Conservation (phyloP, 257 asterid genomes). For the Orobanche coerulescens region DNA sequence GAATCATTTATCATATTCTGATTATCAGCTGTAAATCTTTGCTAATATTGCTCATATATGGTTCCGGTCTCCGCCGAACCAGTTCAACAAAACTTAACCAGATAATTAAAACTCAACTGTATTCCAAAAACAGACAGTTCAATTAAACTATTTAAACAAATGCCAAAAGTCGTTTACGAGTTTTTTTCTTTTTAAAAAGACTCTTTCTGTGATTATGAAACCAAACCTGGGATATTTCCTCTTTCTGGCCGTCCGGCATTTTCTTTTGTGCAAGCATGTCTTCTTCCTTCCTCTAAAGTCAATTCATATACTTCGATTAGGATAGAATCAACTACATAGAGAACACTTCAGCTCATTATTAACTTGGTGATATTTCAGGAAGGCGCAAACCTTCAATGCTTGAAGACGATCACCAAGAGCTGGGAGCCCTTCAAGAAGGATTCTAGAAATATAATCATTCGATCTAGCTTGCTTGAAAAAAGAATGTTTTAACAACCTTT, state of each 20-base stretch:
- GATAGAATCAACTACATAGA: slow-evolving; percentile 21
- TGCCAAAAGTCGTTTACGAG: slow-evolving; percentile 3
- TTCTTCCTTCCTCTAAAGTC: slow-evolving; percentile 70
- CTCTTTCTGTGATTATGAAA: slow-evolving; percentile 13
- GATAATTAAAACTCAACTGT: not conserved
- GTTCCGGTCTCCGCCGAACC: not conserved
- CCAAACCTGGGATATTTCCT: slow-evolving; percentile 89
- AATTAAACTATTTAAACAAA: not conserved
- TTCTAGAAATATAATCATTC: slow-evolving; percentile 64
- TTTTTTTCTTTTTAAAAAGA: not conserved
- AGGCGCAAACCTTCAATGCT: slow-evolving; percentile 64
- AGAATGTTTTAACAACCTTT: slow-evolving; percentile 71
- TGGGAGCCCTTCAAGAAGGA: slow-evolving; percentile 84
- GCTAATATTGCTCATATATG: not conserved
- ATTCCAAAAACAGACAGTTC: not conserved
- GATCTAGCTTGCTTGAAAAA: slow-evolving; percentile 96
- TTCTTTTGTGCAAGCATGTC: slow-evolving; percentile 97
- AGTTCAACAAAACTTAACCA: not conserved
- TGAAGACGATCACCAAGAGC: slow-evolving; percentile 79
- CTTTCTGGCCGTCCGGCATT: slow-evolving; percentile 89
- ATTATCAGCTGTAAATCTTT: not conserved
- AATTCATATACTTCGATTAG: slow-evolving; percentile 24
- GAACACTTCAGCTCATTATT: slow-evolving; percentile 17
- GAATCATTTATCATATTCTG: not conserved
- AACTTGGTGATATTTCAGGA: slow-evolving; percentile 4